Percentiles rank a stretch among this genome's conserved stretches.
Evolutionary conservation across 768 basidiomycete species (phyloP).

Genomic region (Porpolomopsis calyptriformis): DNA sequence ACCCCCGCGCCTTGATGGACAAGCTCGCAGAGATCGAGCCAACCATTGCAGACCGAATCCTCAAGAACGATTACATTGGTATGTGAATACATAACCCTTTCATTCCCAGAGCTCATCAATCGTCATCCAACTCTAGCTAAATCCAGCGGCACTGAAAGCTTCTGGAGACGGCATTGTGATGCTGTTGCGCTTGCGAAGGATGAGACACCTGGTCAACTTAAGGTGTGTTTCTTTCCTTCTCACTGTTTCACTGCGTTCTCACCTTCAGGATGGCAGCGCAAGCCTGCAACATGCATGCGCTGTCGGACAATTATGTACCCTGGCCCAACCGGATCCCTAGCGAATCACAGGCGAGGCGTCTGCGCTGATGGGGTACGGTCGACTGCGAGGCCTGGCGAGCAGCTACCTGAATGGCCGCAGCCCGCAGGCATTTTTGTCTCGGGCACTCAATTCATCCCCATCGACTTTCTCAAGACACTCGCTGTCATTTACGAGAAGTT

Average conservation of each 20-base stretch:
- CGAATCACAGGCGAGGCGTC: background rate
- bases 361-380: background rate
- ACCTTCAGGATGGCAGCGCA: too few species aligned
- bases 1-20: background rate
- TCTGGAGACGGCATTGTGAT: background rate
- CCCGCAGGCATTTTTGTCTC: too few species aligned
- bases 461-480: conserved; percentile 1
- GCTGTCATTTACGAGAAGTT: background rate
- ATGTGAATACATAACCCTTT: background rate
- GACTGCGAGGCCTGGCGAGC: background rate
- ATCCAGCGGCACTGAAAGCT: background rate
- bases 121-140: background rate
- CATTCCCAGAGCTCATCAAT: background rate
- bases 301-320: too few species aligned
- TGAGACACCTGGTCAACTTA: background rate
- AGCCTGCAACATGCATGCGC: too few species aligned
- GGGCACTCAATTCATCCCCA: background rate
- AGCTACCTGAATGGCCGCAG: conserved; percentile 2
- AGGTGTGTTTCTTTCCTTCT: too few species aligned
- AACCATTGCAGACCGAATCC: background rate
- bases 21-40: conserved; percentile 1
- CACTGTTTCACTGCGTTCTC: too few species aligned
- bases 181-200: background rate
- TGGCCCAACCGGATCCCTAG: background rate
- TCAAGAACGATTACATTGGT: conserved; percentile 1